Conservation (phyloP, 495 filamentous ascomycete species). For the Annulohypoxylon moriforme region DNA sequence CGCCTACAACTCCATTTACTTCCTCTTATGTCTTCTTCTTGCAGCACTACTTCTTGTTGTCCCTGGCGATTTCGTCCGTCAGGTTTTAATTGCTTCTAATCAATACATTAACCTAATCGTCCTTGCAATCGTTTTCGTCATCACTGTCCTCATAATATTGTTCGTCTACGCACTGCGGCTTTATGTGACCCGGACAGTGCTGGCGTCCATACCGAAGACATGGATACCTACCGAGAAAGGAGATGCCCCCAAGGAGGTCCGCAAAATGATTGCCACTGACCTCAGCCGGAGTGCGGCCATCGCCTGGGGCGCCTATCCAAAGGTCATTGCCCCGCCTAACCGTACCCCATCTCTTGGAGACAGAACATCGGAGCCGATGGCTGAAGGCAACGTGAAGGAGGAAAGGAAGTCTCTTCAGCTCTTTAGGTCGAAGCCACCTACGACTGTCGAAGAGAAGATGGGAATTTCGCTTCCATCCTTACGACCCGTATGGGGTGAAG, state of each 20-base stretch:
- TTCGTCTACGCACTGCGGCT: conserved; percentile 88
- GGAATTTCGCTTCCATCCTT: conserved; percentile 47
- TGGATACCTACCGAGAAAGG: conserved; percentile 86
- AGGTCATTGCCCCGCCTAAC: conserved; percentile 55
- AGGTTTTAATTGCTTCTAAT: conserved; percentile 68
- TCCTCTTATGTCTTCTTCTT: conserved; percentile 77
- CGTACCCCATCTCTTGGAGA: conserved; percentile 12
- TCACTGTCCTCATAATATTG: conserved; percentile 75
- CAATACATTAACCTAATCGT: conserved; percentile 86
- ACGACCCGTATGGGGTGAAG: conserved; percentile 74
- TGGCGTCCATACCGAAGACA: conserved; percentile 83
- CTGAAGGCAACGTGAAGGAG: conserved; percentile 12
- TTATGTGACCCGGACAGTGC: conserved; percentile 83
- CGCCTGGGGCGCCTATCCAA: conserved; percentile 80
- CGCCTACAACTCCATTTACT: conserved; percentile 84
- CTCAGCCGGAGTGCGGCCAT: conserved; percentile 82
- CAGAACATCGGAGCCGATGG: conserved; percentile 11
- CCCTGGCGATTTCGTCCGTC: conserved; percentile 84
- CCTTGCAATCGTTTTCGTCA: conserved; percentile 79
- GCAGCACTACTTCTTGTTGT: conserved; percentile 80
- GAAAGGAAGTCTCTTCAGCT: conserved; percentile 38
- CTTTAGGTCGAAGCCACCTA: conserved; percentile 41
- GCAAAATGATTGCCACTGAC: conserved; percentile 76
- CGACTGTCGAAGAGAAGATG: conserved; percentile 40
- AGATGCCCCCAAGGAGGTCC: conserved; percentile 76